Conservation (phyloP, 257 asterid genomes). For the Asclepias syriaca region DNA sequence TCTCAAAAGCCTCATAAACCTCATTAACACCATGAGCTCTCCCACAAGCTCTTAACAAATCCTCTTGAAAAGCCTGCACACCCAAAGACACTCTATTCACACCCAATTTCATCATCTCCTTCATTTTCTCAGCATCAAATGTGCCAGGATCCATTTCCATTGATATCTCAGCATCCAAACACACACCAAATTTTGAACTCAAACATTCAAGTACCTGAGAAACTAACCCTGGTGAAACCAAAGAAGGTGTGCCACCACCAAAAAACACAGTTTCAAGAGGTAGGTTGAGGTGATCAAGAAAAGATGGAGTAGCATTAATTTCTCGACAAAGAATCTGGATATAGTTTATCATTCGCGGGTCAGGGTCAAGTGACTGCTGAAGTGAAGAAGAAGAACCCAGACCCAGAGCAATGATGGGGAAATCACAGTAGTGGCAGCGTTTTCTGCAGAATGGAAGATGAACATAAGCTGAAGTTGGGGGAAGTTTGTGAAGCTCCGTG, state of each 20-base stretch:
- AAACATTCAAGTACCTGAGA: constrained; percentile 51
- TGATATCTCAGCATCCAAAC: constrained; percentile 74
- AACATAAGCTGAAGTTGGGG: constrained; percentile 79
- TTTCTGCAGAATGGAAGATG: constrained; percentile 99
- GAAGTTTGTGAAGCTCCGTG: constrained; percentile 36
- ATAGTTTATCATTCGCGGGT: constrained; percentile 68
- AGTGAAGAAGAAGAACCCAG: constrained; percentile 53
- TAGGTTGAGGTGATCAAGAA: constrained; percentile 29
- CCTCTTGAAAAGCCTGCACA: constrained; percentile 87
- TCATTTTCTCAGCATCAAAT: constrained; percentile 50
- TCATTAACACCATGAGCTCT: constrained; percentile 84
- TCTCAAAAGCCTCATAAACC: constrained; percentile 69
- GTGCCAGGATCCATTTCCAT: constrained; percentile 99
- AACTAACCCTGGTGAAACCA: constrained; percentile 72
- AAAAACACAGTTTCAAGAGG: constrained; percentile 85
- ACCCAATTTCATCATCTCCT: constrained; percentile 54
- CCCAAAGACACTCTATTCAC: constrained; percentile 92
- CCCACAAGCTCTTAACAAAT: constrained; percentile 79
- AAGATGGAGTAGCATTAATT: constrained; percentile 48
- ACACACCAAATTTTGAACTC: constrained; percentile 52
- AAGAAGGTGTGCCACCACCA: constrained; percentile 96
- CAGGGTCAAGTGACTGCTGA: constrained; percentile 25
- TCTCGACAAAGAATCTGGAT: constrained; percentile 62
- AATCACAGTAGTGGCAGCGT: constrained; percentile 96
- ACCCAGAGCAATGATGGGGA: constrained; percentile 89